Base-by-base conservation (phyloP, 73 alveolate genomes). In the Halteria grandinella region DNA sequence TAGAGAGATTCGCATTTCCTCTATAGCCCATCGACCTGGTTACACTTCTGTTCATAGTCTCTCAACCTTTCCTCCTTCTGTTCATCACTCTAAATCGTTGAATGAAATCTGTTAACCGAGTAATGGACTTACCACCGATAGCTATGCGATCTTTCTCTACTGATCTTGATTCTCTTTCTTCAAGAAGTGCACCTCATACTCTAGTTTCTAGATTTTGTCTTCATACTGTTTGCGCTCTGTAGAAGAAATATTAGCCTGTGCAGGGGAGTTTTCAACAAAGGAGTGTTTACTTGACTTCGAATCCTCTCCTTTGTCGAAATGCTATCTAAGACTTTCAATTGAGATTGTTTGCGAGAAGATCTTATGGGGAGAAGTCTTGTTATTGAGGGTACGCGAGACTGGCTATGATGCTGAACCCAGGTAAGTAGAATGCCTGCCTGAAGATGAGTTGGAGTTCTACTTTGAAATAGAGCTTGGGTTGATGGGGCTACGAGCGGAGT, bases 1-100 rank as follows among this genome's bases (percentile, higher is more conserved):
- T n/a, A n/a, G n/a, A n/a, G n/a, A n/a, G n/a, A n/a, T n/a, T n/a
- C n/a, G n/a, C n/a, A n/a, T n/a, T n/a, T n/a, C n/a, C n/a, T n/a
- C n/a, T n/a, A n/a, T n/a, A n/a, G n/a, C n/a, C n/a, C n/a, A 39
- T 62, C 78, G 23, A 44, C 60, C 27, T 62, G 62, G 25, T 39
- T 41, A 60, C 78, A 62, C 44, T 62, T 62, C 5, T 29, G 12
- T 27, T 62, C 78, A 24, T 62, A 62, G 12, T 62, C 78, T 62
- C 60, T 5, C 78, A 62, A 10, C 11, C 78, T 5, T 27, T 62
- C 78, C 24, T 62, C 57, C 17, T 36, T 62, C 78, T 62, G 43
- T 62, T 40, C n/a, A 51, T 57, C 17, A 4, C 23, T n/a, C n/a
- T n/a, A n/a, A n/a, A n/a, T n/a, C n/a, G n/a, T n/a, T n/a, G n/a